These are phyloP conservation scores for Solanum dulcamara DNA, from an alignment of 257 asterid species.

Conservation along the genomic window DNA sequence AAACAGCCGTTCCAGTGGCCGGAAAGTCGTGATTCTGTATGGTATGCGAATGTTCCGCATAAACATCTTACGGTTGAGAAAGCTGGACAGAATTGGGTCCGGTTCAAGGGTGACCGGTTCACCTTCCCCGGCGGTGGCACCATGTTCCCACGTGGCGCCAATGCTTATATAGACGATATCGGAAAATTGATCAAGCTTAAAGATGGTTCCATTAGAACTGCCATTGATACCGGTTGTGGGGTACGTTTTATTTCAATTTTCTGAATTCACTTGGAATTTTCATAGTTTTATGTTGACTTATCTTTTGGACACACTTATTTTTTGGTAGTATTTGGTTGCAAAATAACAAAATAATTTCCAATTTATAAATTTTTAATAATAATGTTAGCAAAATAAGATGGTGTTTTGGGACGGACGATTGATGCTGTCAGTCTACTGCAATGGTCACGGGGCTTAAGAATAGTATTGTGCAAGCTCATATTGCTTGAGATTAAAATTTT, in stretches of 20 bases:
- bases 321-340: not conserved
- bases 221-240: conserved; percentile 97
- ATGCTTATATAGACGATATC: conserved; percentile 77
- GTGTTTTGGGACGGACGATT: not conserved
- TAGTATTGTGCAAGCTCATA: not conserved
- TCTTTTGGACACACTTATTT: not conserved
- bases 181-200: conserved; percentile 57
- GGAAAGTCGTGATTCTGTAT: conserved; percentile 59
- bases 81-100: conserved; percentile 95
- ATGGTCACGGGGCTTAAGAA: not conserved
- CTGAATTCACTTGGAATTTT: not conserved
- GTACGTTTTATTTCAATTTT: conserved; percentile 13
- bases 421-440: not conserved
- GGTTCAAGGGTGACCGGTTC: conserved; percentile 72
- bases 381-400: not conserved
- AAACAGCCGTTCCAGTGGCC: conserved; percentile 84
- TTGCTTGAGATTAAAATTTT: not conserved
- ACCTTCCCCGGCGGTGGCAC: conserved; percentile 95
- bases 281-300: not conserved
- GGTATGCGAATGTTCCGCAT: conserved; percentile 96
- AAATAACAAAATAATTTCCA: not conserved
- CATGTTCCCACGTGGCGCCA: conserved; percentile 96
- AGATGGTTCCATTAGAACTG: conserved; percentile 69
- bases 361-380: not conserved
- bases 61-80: conserved; percentile 92